phyloP scores from a whole-genome alignment of 2,329 filamentous ascomycete species.

The Esteya vermicola region DNA sequence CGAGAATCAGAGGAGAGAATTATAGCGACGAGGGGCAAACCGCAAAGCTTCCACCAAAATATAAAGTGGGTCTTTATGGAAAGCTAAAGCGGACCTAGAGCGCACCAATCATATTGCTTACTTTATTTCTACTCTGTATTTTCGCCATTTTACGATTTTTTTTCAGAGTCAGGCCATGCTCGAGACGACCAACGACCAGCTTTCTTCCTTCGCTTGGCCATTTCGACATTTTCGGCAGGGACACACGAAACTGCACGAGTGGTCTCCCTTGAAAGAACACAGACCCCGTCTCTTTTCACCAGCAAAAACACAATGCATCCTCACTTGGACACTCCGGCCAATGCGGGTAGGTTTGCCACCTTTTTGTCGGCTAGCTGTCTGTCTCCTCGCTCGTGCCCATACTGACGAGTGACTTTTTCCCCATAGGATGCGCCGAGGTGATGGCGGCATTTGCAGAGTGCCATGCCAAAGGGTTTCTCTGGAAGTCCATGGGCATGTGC shows the following conservation, averaged over 20 bases:
- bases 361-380: not conserved
- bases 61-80: not conserved
- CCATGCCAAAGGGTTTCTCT: slow-evolving; percentile 81
- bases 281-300: not conserved
- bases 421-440: slow-evolving; percentile 78
- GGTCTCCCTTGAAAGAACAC: no score
- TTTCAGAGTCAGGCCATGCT: slow-evolving; percentile 1
- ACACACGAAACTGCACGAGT: not conserved
- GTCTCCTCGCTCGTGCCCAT: not conserved
- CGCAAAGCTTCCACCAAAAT: not conserved
- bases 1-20: not conserved
- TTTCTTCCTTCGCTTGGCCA: not conserved
- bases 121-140: not conserved
- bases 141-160: no score
- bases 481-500: slow-evolving; percentile 83
- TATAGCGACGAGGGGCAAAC: slow-evolving; percentile 1
- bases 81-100: not conserved
- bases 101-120: not conserved
- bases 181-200: not conserved
- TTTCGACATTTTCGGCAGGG: not conserved
- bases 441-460: slow-evolving; percentile 92
- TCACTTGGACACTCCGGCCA: slow-evolving; percentile 86
- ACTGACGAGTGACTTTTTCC: not conserved
- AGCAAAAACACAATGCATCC: slow-evolving; percentile 64
- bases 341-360: slow-evolving; percentile 46